Evolutionary conservation across 2,329 filamentous ascomycete species (phyloP), one percentile per base, ranked within the genome.

Genomic region (Pseudogymnoascus sp.): DNA sequence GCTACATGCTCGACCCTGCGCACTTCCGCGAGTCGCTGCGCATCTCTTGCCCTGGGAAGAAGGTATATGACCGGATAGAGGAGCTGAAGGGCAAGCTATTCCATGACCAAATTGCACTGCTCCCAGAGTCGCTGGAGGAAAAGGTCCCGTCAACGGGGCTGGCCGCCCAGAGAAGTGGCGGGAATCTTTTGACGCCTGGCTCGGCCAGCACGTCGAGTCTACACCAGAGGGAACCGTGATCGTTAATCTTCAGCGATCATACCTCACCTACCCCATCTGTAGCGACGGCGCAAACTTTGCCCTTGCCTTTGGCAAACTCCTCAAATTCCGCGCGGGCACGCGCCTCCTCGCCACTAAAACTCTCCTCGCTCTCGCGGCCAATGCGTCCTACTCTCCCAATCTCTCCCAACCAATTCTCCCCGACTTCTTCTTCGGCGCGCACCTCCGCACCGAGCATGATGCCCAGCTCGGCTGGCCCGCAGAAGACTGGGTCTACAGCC

Each of bases 151-250:
- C 62, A 1, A 67, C 61, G 28, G 69, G 69, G 2, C 58, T 71
- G 2, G 38, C 11, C 38, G 67, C 37, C 70, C 70, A 14, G 66
- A 68, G 31, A 38, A 63, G 18, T 71, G 69, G 70, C 61, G 66
- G 8, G 63, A 52, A 4, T 55, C 63, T 21, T 69, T 84, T 83
- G 61, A 97, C 86, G 66, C 84, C 86, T 0, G 93, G 93, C 63
- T 89, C 84, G 0, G 91, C 96, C 60, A 97, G 81, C 18, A 97
- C 91, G 68, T 93, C 91, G 8, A 97, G 83, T 72, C 97, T 93
- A 6, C 71, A 73, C 59, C 64, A 62, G 33, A 59, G 58, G 33
- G 58, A 23, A 67, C 67, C 2, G 49, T 67, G 7, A 49, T 68
- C 11, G 49, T 71, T 25, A 60, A 66, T 7, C 64, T 70, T 8